Conservation (phyloP, 257 asterid species). For the Solanum paucissectum region DNA sequence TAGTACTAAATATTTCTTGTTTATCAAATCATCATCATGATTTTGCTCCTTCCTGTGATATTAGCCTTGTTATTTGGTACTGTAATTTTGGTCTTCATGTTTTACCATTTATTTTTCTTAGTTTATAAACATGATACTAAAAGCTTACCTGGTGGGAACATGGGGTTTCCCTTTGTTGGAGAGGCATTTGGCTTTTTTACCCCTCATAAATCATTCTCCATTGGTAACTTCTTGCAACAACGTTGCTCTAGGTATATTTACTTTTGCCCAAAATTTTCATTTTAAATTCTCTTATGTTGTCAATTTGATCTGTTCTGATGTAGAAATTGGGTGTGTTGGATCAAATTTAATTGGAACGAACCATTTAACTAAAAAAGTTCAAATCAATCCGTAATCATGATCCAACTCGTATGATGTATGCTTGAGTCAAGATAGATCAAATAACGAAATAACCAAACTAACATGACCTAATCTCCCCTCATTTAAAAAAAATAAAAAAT, state of each 20-base stretch:
- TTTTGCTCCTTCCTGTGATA: background rate
- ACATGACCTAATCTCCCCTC: background rate
- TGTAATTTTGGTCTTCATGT: background rate
- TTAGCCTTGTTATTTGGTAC: background rate
- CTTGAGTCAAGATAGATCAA: background rate
- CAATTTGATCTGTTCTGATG: background rate
- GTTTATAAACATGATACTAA: background rate
- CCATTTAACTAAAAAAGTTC: background rate
- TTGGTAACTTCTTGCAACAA: conserved; percentile 42
- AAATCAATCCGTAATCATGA: background rate
- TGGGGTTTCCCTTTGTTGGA: conserved; percentile 52
- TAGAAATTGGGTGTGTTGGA: background rate
- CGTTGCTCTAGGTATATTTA: conserved; percentile 21
- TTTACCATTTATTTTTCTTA: background rate
- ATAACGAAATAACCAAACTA: background rate
- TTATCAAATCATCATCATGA: background rate
- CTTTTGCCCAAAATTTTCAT: background rate
- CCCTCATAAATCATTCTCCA: conserved; percentile 47
- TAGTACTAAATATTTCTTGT: background rate
- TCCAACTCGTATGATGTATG: background rate
- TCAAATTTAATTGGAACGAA: background rate
- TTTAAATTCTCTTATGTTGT: background rate
- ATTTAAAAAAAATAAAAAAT: no score
- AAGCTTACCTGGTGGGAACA: conserved; percentile 45
- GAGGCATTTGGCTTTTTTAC: conserved; percentile 57